These are phyloP conservation scores for Parietichytrium sp. DNA, from an alignment of 108 stramenopile species.

Conservation along the genomic window DNA sequence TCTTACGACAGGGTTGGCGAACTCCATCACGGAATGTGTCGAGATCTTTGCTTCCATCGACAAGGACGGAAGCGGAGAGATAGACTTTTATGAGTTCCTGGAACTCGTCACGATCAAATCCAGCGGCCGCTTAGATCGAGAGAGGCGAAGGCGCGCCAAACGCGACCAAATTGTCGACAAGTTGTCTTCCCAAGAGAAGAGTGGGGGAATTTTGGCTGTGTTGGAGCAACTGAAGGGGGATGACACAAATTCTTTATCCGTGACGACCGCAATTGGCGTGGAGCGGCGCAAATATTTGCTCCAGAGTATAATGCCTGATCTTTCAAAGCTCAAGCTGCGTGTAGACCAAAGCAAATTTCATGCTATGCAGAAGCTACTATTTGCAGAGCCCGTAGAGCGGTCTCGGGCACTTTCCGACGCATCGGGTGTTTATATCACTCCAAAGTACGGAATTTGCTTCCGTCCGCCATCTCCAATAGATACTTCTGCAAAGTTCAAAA, in stretches of 20 bases:
- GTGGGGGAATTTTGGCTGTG: background rate
- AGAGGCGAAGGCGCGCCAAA: background rate
- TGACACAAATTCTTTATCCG: background rate
- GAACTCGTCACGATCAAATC: slow-evolving; percentile 30
- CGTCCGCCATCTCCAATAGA: too few relatives aligned
- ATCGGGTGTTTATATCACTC: too few relatives aligned
- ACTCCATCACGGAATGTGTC: background rate
- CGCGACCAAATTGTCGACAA: background rate
- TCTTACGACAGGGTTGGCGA: background rate
- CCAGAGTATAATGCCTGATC: background rate
- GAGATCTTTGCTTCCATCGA: background rate
- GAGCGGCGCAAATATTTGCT: slow-evolving; percentile 1
- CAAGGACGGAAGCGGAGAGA: slow-evolving; percentile 12
- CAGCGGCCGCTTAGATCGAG: background rate
- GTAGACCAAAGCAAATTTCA: too few relatives aligned
- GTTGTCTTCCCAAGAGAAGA: background rate
- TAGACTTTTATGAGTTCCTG: slow-evolving; percentile 26
- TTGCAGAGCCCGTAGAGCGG: too few relatives aligned
- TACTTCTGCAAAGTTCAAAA: too few relatives aligned
- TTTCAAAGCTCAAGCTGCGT: too few relatives aligned
- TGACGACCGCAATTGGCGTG: background rate
- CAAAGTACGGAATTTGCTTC: too few relatives aligned
- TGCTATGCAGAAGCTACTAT: too few relatives aligned
- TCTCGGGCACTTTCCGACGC: too few relatives aligned
- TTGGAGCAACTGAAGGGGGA: slow-evolving; percentile 5